Conservation (phyloP, 768 basidiomycete species). For the Boletellus emodensis region DNA sequence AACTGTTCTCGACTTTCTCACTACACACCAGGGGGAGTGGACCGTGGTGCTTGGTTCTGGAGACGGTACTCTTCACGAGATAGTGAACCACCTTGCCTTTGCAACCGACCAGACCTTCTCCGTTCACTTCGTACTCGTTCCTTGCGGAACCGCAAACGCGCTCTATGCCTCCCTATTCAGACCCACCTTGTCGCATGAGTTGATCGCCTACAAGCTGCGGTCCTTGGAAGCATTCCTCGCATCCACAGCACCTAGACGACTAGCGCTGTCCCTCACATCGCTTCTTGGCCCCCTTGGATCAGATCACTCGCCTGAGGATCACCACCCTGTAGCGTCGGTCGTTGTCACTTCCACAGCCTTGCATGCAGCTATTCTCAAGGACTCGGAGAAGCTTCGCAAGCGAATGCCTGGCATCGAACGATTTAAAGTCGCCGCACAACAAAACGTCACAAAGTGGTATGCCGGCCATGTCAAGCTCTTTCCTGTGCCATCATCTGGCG, state of each 20-base stretch:
- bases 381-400: slow-evolving; percentile 72
- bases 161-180: slow-evolving; percentile 78
- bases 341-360: slow-evolving; percentile 86
- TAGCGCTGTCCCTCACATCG: slow-evolving; percentile 55
- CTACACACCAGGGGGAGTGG: slow-evolving; percentile 28
- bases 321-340: slow-evolving; percentile 46
- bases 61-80: slow-evolving; percentile 90
- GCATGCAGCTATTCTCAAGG: slow-evolving; percentile 80
- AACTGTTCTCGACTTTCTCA: slow-evolving; percentile 40
- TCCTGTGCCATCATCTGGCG: slow-evolving; percentile 37
- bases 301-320: slow-evolving; percentile 7
- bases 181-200: slow-evolving; percentile 28
- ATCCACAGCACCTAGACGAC: slow-evolving; percentile 34
- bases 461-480: slow-evolving; percentile 53
- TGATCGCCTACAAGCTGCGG: slow-evolving; percentile 44
- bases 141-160: slow-evolving; percentile 92
- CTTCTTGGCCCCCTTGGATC: slow-evolving; percentile 33
- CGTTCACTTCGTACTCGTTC: slow-evolving; percentile 53
- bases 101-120: slow-evolving; percentile 14
- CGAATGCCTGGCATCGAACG: slow-evolving; percentile 74
- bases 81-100: slow-evolving; percentile 56
- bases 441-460: slow-evolving; percentile 75
- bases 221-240: slow-evolving; percentile 53
- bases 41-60: slow-evolving; percentile 71
- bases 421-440: slow-evolving; percentile 80